Conservation (phyloP, 148 eudicot genomes). For the Chenopodium suecicum region DNA sequence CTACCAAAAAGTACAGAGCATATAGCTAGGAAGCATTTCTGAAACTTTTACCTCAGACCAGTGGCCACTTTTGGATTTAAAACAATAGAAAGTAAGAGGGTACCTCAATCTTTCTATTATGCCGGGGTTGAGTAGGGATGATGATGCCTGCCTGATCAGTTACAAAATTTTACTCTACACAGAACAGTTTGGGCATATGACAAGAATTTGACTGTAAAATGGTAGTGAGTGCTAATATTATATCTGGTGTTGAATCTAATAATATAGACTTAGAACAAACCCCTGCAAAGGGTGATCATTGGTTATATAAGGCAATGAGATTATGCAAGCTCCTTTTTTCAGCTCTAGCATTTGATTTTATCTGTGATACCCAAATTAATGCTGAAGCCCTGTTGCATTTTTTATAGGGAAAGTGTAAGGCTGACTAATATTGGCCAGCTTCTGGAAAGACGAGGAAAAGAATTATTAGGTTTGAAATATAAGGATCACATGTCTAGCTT, state of each 20-base stretch:
- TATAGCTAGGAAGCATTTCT: neutral
- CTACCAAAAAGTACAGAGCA: neutral
- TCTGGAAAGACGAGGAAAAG: conserved; percentile 67
- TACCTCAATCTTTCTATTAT: neutral
- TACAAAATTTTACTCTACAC: neutral
- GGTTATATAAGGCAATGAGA: neutral
- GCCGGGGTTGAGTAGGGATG: neutral
- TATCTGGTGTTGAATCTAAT: neutral
- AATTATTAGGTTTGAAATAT: conserved; percentile 60
- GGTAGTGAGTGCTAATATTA: neutral
- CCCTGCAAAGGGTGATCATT: neutral
- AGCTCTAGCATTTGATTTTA: neutral
- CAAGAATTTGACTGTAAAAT: neutral
- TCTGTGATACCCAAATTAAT: neutral
- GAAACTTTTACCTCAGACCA: neutral
- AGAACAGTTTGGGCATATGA: neutral
- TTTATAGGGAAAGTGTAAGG: conserved; percentile 47
- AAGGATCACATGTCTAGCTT: conserved; percentile 83
- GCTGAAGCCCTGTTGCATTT: neutral
- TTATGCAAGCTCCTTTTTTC: neutral
- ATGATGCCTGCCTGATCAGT: neutral
- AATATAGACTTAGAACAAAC: neutral
- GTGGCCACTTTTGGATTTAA: neutral
- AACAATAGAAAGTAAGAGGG: neutral
- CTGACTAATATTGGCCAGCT: conserved; percentile 72